Evolutionary conservation across 2,329 filamentous ascomycete species (phyloP), one percentile per base, ranked within the genome.

Genomic region (Microcyclospora tardicrescens): DNA sequence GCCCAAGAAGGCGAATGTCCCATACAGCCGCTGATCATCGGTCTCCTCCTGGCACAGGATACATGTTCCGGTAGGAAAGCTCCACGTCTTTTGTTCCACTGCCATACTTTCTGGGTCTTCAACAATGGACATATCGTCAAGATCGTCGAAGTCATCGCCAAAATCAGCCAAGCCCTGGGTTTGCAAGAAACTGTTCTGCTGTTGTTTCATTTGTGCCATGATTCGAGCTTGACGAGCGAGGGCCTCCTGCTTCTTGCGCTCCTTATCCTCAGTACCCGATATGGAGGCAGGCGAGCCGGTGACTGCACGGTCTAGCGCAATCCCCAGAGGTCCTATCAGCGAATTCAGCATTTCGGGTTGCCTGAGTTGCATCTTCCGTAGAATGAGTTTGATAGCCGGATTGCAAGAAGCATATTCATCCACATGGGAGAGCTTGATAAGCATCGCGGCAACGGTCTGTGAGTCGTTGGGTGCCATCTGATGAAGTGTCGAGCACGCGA

Each of bases 201-300:
- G 89, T 56, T 94, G 82, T 58, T 96, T 91, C 62, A 98, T 95
- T 56, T 95, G 86, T 2, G 87, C 91, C 87, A 98, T 95, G 27
- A 98, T 85, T 54, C 78, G 82, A 2, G 87, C 87, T 61, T 96
- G 87, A 15, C 91, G 77, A 51, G 86, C 89, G 31, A 87, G 64
- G 0, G 91, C 91, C 37, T 89, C 84, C 61, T 83, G 82, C 69
- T 95, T 98, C 67, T 89, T 94, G 43, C 77, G 73, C 54, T 89
- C 83, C 48, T 81, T 81, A 42, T 83, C 79, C 29, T 70, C 75
- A 5, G 62, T 53, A 8, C 4, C 19, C 3, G 72, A 68, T 40
- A 67, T 68, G 66, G 44, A 75, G 11, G 82, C 82, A n/a, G 87
- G 85, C 1, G 85, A 91, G 3, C 79, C 78, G 4, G 84, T 86